Conservation (phyloP, 768 basidiomycete genomes). For the Holtermanniella nyarrowii region DNA sequence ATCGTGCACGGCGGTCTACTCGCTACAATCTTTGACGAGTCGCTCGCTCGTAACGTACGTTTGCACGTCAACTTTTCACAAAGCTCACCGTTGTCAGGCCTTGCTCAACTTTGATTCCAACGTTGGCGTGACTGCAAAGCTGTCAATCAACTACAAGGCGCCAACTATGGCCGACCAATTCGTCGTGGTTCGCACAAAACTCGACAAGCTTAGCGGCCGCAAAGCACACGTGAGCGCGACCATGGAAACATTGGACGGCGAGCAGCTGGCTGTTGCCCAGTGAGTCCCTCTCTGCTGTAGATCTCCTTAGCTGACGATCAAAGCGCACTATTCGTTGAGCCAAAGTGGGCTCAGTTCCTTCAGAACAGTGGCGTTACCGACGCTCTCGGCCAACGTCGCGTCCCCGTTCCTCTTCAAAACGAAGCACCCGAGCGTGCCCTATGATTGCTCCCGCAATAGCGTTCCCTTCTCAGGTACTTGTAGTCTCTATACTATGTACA, state of each 20-base stretch:
- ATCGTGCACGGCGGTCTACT: constrained; percentile 88
- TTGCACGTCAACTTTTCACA: not conserved
- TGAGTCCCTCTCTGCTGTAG: constrained; percentile 42
- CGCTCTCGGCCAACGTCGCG: constrained; percentile 52
- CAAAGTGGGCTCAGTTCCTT: constrained; percentile 71
- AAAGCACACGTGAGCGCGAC: constrained; percentile 61
- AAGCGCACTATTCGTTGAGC: constrained; percentile 78
- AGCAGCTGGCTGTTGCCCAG: constrained; percentile 69
- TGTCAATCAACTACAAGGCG: constrained; percentile 69
- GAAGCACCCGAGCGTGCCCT: not conserved
- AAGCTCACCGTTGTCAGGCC: constrained; percentile 50
- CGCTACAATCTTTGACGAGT: constrained; percentile 82
- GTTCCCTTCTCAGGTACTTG: too few relatives aligned
- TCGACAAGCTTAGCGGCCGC: constrained; percentile 62
- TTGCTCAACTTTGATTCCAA: constrained; percentile 73
- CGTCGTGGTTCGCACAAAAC: constrained; percentile 62
- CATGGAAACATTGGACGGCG: constrained; percentile 74
- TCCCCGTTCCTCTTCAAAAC: not conserved
- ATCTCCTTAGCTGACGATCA: not conserved
- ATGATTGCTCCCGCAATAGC: too few relatives aligned
- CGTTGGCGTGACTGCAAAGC: constrained; percentile 83
- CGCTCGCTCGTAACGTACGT: constrained; percentile 62
- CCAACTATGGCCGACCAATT: constrained; percentile 91
- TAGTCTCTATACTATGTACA: too few relatives aligned
- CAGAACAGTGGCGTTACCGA: constrained; percentile 53